phyloP scores from a whole-genome alignment of 2,329 filamentous ascomycete genomes.

The Clarireedia hainanense region DNA sequence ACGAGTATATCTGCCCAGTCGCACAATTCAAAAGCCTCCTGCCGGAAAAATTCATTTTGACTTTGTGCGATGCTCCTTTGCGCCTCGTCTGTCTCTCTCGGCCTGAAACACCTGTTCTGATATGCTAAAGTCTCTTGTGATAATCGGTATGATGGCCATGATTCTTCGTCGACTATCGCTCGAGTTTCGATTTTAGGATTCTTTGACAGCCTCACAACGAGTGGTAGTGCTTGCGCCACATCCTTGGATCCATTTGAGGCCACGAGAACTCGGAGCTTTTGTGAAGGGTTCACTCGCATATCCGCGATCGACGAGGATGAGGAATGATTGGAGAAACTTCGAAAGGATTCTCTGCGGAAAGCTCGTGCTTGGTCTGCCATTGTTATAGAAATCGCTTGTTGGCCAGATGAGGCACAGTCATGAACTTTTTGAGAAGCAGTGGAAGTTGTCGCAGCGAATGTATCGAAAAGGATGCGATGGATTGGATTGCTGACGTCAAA shows the following conservation, averaged over 20 bases:
- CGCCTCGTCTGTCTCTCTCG: constrained; percentile 18
- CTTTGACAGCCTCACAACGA: constrained; percentile 61
- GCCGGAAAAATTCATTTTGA: constrained; percentile 41
- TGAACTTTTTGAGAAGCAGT: no score
- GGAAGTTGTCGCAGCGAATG: no score
- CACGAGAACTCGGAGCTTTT: constrained; percentile 53
- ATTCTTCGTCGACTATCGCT: constrained; percentile 58
- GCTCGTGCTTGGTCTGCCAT: no score
- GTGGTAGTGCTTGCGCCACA: constrained; percentile 56
- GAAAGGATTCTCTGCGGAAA: no score
- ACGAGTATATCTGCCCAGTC: constrained; percentile 85
- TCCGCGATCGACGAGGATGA: constrained; percentile 24
- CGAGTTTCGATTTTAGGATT: constrained; percentile 52
- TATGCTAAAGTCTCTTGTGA: constrained; percentile 55
- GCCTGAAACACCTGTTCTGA: constrained; percentile 42
- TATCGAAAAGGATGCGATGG: no score
- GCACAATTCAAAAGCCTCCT: constrained; percentile 59
- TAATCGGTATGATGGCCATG: constrained; percentile 41
- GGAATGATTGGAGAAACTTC: background rate
- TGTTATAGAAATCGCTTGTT: no score
- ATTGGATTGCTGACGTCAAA: no score
- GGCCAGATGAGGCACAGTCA: no score
- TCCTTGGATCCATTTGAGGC: constrained; percentile 58
- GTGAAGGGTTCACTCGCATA: constrained; percentile 39
- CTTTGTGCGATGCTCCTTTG: constrained; percentile 22